Conservation (phyloP, 2,329 filamentous ascomycete species). For the Moelleriella libera region DNA sequence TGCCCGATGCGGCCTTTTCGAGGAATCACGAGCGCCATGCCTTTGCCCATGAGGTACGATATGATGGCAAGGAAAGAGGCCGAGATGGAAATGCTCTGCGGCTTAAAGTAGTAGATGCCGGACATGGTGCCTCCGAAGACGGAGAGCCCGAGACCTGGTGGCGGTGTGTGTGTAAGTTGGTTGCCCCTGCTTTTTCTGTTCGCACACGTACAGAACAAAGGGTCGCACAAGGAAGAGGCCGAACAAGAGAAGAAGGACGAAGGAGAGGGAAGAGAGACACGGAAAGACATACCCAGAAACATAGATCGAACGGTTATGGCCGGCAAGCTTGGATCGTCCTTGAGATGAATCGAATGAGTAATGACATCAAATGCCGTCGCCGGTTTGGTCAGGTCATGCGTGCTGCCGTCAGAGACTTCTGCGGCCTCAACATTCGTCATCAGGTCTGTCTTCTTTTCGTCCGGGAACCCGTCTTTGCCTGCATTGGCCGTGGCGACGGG, state of each 20-base stretch:
- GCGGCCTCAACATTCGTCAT: not conserved
- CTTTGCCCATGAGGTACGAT: conserved; percentile 5
- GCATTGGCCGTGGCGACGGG: not conserved
- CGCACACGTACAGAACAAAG: too few species aligned
- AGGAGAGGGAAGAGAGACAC: not conserved
- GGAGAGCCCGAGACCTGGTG: conserved; percentile 8
- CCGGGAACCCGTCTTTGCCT: not conserved
- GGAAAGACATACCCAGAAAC: conserved; percentile 7
- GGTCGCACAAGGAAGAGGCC: not conserved
- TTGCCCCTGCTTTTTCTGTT: too few species aligned
- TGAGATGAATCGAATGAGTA: conserved; percentile 11
- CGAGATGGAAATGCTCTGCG: conserved; percentile 10
- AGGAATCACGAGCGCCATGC: conserved; percentile 6
- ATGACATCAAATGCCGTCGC: conserved; percentile 2
- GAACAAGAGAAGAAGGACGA: not conserved
- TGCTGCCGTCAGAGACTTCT: not conserved
- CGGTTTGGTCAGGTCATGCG: not conserved
- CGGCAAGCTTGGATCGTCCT: conserved; percentile 9
- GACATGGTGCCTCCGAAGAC: conserved; percentile 10
- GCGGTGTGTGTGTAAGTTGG: not conserved
- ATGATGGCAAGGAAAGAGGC: conserved; percentile 11
- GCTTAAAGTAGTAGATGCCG: conserved; percentile 12
- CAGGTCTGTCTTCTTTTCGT: not conserved
- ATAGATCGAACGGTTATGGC: conserved; percentile 12
- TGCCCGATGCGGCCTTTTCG: conserved; percentile 1